Percentiles rank a stretch among this genome's conserved stretches.
These are phyloP conservation scores for Murraya koenigii DNA, from an alignment of 345 rosid species.

Conservation along the genomic window DNA sequence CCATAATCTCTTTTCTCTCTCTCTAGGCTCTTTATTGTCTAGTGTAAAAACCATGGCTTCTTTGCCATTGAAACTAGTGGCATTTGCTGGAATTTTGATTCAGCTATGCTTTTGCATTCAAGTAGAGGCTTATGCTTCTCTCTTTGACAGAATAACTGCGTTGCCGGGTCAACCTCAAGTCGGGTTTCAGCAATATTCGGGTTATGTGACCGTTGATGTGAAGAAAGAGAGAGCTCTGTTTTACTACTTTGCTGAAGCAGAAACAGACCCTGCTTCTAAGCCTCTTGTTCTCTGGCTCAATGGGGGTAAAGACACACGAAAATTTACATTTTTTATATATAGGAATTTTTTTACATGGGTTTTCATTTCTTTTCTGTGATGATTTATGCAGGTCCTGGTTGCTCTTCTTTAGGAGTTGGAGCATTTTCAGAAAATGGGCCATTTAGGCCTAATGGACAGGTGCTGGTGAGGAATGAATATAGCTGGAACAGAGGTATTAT, in stretches of 20 bases:
- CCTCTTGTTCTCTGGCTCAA: conserved; percentile 98
- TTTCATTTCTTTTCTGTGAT: background rate
- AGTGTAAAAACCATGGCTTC: conserved; percentile 23
- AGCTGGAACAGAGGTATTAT: conserved; percentile 88
- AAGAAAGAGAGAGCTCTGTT: conserved; percentile 75
- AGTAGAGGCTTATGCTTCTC: conserved; percentile 34
- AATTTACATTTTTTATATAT: background rate
- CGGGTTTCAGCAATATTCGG: conserved; percentile 73
- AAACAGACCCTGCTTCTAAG: conserved; percentile 63
- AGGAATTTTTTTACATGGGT: background rate
- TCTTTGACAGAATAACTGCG: conserved; percentile 44
- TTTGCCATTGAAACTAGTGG: conserved; percentile 30
- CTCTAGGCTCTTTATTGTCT: conserved; percentile 17
- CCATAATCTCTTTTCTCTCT: conserved; percentile 18
- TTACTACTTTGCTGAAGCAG: conserved; percentile 95
- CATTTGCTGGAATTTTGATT: conserved; percentile 41
- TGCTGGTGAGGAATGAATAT: conserved; percentile 64
- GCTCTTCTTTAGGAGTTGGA: conserved; percentile 96
- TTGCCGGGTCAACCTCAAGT: conserved; percentile 92
- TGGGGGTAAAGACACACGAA: conserved; percentile 47
- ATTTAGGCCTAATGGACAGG: conserved; percentile 84
- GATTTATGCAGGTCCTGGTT: conserved; percentile 73
- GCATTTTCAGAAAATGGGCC: conserved; percentile 98
- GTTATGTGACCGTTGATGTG: conserved; percentile 78
- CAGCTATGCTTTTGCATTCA: conserved; percentile 20